Conservation (phyloP, 192 early-diverging fungal genomes). For the Linnemannia schmuckeri region DNA sequence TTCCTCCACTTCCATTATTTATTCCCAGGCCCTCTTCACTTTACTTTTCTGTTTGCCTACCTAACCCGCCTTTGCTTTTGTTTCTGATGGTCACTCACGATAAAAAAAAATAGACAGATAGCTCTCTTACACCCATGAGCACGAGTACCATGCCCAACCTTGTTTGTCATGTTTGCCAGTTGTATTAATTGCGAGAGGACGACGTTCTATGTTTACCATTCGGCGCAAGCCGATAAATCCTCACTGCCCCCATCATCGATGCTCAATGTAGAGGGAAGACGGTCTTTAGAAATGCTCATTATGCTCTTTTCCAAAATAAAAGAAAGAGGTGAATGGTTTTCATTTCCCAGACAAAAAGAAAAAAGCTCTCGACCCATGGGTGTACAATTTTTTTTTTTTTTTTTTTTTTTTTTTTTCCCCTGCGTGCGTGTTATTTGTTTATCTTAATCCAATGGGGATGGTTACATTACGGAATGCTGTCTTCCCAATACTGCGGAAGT, state of each 20-base stretch:
- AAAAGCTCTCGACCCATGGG: slow-evolving; percentile 6
- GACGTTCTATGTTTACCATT: not conserved
- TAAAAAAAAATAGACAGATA: not conserved
- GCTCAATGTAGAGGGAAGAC: not conserved
- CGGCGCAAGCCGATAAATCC: not conserved
- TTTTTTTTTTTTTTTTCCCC: not conserved
- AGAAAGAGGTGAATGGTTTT: slow-evolving; percentile 14
- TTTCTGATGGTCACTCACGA: not conserved
- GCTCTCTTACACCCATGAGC: not conserved
- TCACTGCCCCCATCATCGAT: not conserved
- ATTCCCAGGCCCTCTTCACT: not conserved
- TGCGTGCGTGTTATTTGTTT: not conserved
- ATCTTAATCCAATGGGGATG: not conserved
- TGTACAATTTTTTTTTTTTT: not conserved
- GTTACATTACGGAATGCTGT: not conserved
- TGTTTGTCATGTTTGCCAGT: slow-evolving; percentile 6
- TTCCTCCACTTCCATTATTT: not conserved
- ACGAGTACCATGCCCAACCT: not conserved
- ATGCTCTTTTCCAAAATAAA: not conserved
- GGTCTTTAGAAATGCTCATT: not conserved
- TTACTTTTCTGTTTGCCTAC: not conserved
- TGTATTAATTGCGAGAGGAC: not conserved
- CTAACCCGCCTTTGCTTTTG: not conserved
- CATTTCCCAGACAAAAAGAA: slow-evolving; percentile 10
- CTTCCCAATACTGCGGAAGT: not conserved